These are phyloP conservation scores for Polytrichum formosum DNA, from an alignment of 225 moss, liverwort and hornwort genomes.

Conservation along the genomic window DNA sequence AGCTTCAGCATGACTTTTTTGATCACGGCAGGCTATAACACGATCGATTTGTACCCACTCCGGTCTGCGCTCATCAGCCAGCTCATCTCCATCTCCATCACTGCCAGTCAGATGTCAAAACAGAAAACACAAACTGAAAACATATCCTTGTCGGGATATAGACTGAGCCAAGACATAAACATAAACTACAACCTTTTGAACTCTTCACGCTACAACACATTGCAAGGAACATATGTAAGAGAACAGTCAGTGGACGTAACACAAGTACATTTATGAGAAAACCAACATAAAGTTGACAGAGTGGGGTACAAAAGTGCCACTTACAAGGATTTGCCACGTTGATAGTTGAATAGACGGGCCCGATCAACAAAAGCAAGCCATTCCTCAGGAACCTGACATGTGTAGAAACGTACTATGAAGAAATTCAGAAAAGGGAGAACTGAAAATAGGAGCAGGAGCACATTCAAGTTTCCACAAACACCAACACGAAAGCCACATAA, in stretches of 20 bases:
- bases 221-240: too few species aligned
- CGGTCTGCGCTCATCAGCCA: conserved; percentile 66
- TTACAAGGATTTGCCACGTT: conserved; percentile 57
- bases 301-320: conserved; percentile 12
- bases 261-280: conserved; percentile 2
- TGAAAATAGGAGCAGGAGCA: not conserved
- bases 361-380: conserved; percentile 58
- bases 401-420: not conserved
- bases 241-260: too few species aligned
- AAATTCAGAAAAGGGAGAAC: too few species aligned
- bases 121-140: not conserved
- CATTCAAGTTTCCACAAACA: not conserved
- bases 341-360: conserved; percentile 38
- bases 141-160: too few species aligned
- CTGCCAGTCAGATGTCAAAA: conserved; percentile 32
- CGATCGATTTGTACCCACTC: conserved; percentile 83
- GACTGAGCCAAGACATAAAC: too few species aligned
- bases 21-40: conserved; percentile 60
- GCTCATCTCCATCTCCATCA: conserved; percentile 27
- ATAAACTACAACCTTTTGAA: not conserved
- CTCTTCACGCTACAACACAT: not conserved
- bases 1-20: conserved; percentile 19
- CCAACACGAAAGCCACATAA: not conserved
- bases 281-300: not conserved
- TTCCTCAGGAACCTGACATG: conserved; percentile 71